Conservation (phyloP, 768 basidiomycete genomes). For the Strobilomyces dryophilus region DNA sequence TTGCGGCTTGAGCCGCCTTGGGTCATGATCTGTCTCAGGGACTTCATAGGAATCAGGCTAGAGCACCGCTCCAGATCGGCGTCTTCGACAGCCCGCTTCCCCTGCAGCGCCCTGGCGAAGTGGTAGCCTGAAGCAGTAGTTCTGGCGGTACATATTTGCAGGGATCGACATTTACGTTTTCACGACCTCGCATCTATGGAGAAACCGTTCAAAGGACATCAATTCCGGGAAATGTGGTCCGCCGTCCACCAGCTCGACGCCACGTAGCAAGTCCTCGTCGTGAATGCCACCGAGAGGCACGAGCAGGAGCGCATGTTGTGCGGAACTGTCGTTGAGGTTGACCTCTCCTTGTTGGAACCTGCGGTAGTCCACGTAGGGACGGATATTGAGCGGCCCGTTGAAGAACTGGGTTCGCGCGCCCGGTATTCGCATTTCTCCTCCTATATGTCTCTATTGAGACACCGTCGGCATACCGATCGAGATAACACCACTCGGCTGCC, state of each 20-base stretch:
- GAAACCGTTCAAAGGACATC: slow-evolving; percentile 42
- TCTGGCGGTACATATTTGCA: slow-evolving; percentile 32
- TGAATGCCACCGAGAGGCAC: slow-evolving; percentile 36
- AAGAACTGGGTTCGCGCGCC: slow-evolving; percentile 45
- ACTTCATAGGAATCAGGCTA: neutral
- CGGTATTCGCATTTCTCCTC: slow-evolving; percentile 40
- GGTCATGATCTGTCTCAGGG: slow-evolving; percentile 11
- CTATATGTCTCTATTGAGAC: slow-evolving; percentile 42
- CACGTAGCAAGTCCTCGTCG: slow-evolving; percentile 1
- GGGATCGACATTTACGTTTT: slow-evolving; percentile 40
- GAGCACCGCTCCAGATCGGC: neutral
- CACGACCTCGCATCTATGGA: slow-evolving; percentile 37
- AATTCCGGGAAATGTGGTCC: slow-evolving; percentile 39
- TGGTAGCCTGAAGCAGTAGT: slow-evolving; percentile 22
- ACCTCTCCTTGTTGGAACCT: slow-evolving; percentile 42
- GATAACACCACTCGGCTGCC: neutral
- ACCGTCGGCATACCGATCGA: slow-evolving; percentile 38
- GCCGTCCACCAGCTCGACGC: slow-evolving; percentile 32
- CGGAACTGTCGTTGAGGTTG: slow-evolving; percentile 40
- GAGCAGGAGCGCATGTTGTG: slow-evolving; percentile 40
- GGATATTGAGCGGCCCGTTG: slow-evolving; percentile 47
- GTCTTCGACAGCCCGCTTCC: neutral
- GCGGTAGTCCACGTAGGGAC: slow-evolving; percentile 42
- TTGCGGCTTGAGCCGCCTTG: slow-evolving; percentile 30
- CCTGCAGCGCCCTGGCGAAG: slow-evolving; percentile 16